Percentiles rank a stretch among this genome's conserved stretches.
phyloP scores from a whole-genome alignment of 2,329 filamentous ascomycete species.

The Aspergillus sp. region DNA sequence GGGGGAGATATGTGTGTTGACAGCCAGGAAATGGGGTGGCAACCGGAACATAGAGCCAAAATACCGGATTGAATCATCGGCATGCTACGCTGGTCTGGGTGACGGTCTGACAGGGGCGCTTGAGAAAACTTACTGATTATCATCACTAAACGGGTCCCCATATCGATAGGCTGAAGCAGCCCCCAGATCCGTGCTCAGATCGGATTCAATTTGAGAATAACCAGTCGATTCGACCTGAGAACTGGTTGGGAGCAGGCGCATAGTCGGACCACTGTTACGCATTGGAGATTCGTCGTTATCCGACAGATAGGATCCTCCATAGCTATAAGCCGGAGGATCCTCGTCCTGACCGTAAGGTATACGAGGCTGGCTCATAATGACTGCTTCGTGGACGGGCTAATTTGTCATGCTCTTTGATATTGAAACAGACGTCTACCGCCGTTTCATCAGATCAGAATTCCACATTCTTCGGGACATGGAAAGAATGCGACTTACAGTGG shows the following conservation, averaged over 20 bases:
- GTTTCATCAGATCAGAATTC: background rate
- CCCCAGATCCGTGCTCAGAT: slow-evolving; percentile 28
- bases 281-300: slow-evolving; percentile 28
- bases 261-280: slow-evolving; percentile 40
- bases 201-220: slow-evolving; percentile 34
- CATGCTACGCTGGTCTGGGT: slow-evolving; percentile 10
- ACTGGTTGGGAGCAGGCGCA: slow-evolving; percentile 46
- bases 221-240: slow-evolving; percentile 32
- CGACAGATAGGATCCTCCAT: slow-evolving; percentile 31
- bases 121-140: slow-evolving; percentile 13
- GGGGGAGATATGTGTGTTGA: background rate
- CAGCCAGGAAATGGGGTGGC: slow-evolving; percentile 7
- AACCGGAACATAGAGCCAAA: background rate
- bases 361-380: slow-evolving; percentile 22
- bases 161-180: slow-evolving; percentile 29
- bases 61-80: slow-evolving; percentile 12
- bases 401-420: slow-evolving; percentile 10
- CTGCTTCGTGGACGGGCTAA: slow-evolving; percentile 1
- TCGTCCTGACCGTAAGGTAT: slow-evolving; percentile 41
- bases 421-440: background rate
- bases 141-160: slow-evolving; percentile 21
- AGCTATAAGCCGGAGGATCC: slow-evolving; percentile 44
- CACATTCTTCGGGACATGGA: background rate
- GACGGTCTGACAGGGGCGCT: slow-evolving; percentile 9
- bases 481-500: slow-evolving; percentile 10